Conservation (phyloP, 129 eudicot genomes). For the Lactuca sativa region DNA sequence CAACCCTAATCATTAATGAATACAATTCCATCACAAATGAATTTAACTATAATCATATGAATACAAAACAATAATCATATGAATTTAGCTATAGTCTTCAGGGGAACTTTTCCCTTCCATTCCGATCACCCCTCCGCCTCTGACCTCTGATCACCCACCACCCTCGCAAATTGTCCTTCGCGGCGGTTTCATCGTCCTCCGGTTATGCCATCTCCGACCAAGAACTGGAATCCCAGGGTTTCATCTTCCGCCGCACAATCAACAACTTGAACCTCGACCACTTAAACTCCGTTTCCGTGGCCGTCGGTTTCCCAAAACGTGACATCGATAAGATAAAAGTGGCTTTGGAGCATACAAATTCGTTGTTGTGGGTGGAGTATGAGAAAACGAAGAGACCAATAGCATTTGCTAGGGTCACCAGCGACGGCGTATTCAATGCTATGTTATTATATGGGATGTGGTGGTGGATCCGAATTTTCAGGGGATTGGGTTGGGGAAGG, state of each 20-base stretch:
- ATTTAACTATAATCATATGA: too few relatives aligned
- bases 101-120: constrained; percentile 38
- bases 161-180: constrained; percentile 24
- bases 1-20: too few relatives aligned
- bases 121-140: constrained; percentile 33
- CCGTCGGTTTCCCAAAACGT: constrained; percentile 92
- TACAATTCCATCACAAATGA: too few relatives aligned
- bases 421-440: constrained; percentile 91
- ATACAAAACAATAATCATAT: too few relatives aligned
- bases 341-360: constrained; percentile 79
- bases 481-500: too few relatives aligned
- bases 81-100: constrained; percentile 11
- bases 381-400: constrained; percentile 75
- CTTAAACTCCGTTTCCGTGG: constrained; percentile 73
- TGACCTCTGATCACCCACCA: constrained; percentile 13
- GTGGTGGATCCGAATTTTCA: constrained; percentile 61
- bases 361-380: constrained; percentile 75
- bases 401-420: constrained; percentile 90
- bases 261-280: constrained; percentile 69
- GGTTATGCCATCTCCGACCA: too few relatives aligned
- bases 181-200: too few relatives aligned
- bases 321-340: constrained; percentile 71
- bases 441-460: constrained; percentile 93
- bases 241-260: constrained; percentile 56
- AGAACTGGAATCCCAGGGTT: constrained; percentile 53